A percentile compares a stretch with the other conserved stretches of the same genome.
Conservation (phyloP, 148 eudicot species). For the Dysphania ambrosioides region DNA sequence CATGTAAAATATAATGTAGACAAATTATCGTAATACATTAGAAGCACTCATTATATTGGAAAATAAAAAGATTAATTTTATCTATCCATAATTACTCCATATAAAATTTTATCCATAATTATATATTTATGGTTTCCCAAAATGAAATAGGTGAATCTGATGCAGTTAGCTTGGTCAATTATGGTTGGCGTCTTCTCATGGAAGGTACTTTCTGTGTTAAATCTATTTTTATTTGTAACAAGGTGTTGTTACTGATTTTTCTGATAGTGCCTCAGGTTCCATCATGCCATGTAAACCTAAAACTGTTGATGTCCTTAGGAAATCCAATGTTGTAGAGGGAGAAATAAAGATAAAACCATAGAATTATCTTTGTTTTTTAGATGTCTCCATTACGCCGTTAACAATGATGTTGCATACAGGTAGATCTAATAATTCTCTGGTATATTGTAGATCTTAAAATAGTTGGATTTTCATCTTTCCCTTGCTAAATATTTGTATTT, state of each 20-base stretch:
- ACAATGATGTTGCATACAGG: constrained; percentile 44
- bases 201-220: constrained; percentile 53
- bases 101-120: too few relatives aligned
- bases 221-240: background rate
- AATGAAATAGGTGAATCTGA: constrained; percentile 92
- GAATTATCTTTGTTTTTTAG: constrained; percentile 1
- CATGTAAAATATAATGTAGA: too few relatives aligned
- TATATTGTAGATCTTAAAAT: too few relatives aligned
- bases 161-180: constrained; percentile 85
- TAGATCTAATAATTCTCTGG: too few relatives aligned
- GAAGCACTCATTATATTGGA: too few relatives aligned
- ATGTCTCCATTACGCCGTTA: background rate
- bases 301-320: constrained; percentile 83
- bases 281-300: constrained; percentile 94
- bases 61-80: too few relatives aligned
- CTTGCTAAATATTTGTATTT: too few relatives aligned
- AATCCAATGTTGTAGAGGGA: constrained; percentile 62
- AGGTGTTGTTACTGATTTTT: background rate
- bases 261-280: constrained; percentile 52
- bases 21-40: too few relatives aligned
- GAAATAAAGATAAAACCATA: background rate
- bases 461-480: too few relatives aligned
- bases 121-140: too few relatives aligned
- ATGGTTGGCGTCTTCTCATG: constrained; percentile 86
- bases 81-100: too few relatives aligned